Evolutionary conservation across 495 filamentous ascomycete species (phyloP).

Genomic region (Cladorrhinum samala): DNA sequence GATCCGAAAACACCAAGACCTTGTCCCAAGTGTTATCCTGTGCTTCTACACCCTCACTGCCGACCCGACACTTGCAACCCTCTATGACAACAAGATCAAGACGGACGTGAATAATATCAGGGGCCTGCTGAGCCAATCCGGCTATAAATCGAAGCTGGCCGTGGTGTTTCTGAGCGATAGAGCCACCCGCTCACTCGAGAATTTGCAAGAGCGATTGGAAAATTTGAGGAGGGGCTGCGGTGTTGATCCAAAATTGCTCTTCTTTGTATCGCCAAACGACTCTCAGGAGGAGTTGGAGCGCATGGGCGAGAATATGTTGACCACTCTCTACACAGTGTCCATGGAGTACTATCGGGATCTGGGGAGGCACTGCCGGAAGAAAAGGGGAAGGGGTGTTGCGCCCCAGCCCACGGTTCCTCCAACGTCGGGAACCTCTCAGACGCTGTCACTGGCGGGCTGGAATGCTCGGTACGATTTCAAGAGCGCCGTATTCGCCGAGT

Average conservation of each 20-base stretch:
- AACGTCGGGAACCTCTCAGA: constrained; percentile 74
- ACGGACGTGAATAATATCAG: constrained; percentile 75
- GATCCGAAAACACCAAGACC: constrained; percentile 77
- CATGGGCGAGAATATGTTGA: constrained; percentile 55
- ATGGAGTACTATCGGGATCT: constrained; percentile 88
- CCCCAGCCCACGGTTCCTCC: constrained; percentile 82
- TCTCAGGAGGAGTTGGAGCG: constrained; percentile 53
- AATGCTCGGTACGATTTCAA: constrained; percentile 91
- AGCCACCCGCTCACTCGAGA: constrained; percentile 51
- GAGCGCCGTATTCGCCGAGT: constrained; percentile 81
- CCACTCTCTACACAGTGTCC: constrained; percentile 56
- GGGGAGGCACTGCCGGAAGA: constrained; percentile 79
- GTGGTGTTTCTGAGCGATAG: constrained; percentile 72
- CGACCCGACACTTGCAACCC: constrained; percentile 61
- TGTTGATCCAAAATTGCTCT: constrained; percentile 65
- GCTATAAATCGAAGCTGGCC: constrained; percentile 66
- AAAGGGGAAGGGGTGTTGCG: constrained; percentile 64
- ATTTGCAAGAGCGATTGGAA: constrained; percentile 59
- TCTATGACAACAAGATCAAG: constrained; percentile 82
- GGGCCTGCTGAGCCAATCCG: constrained; percentile 56
- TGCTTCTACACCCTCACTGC: constrained; percentile 66
- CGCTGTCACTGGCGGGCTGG: constrained; percentile 79
- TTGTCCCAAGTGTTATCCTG: constrained; percentile 72
- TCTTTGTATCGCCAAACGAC: constrained; percentile 52
- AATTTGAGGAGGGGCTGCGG: constrained; percentile 70